Evolutionary conservation across 768 basidiomycete species (phyloP).

Genomic region (Naematelia encephala): DNA sequence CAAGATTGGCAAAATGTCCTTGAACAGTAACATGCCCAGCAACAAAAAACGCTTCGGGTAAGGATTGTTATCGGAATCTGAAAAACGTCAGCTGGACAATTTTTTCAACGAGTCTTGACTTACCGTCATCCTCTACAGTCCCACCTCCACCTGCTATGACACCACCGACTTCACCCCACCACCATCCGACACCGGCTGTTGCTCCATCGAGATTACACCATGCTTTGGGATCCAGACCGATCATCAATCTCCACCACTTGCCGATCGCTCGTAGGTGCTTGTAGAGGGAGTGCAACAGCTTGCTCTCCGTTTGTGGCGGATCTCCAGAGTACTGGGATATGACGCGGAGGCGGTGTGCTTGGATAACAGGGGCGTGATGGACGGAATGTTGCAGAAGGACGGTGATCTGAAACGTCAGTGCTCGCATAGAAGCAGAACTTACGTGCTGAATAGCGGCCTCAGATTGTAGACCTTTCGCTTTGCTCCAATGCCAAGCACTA

Average conservation of each 20-base stretch:
- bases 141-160: constrained; percentile 43
- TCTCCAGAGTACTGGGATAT: constrained; percentile 4
- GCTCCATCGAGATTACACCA: constrained; percentile 39
- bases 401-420: not conserved
- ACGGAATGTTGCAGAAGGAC: constrained; percentile 23
- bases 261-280: constrained; percentile 48
- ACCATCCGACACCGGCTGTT: constrained; percentile 46
- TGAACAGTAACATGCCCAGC: constrained; percentile 48
- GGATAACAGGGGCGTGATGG: constrained; percentile 34
- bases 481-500: constrained; percentile 38
- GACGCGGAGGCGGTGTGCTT: constrained; percentile 30
- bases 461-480: constrained; percentile 33
- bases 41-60: constrained; percentile 49
- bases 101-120: constrained; percentile 8
- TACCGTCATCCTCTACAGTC: constrained; percentile 41
- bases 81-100: constrained; percentile 5
- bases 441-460: constrained; percentile 27
- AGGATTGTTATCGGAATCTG: constrained; percentile 34
- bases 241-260: constrained; percentile 46
- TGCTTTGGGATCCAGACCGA: constrained; percentile 43
- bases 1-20: constrained; percentile 47
- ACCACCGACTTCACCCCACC: constrained; percentile 48
- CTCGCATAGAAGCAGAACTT: constrained; percentile 8
- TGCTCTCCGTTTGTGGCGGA: constrained; percentile 9
- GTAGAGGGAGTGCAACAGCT: constrained; percentile 30